Conservation (phyloP, 805 yeast species). For the Wickerhamomyces tratensis region DNA sequence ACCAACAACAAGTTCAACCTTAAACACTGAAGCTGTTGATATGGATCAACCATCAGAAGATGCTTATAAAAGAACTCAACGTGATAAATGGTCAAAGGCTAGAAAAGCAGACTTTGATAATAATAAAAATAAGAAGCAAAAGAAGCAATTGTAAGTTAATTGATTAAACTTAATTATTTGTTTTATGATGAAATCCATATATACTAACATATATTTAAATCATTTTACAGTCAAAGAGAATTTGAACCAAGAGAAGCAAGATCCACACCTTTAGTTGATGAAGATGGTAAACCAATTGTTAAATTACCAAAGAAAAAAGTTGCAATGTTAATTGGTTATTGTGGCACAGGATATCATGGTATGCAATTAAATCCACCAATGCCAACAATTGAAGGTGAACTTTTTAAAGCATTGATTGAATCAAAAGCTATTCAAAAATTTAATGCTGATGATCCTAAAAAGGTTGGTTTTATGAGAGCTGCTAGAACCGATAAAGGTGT, state of each 20-base stretch:
- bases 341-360: slow-evolving; percentile 95
- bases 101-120: slow-evolving; percentile 16
- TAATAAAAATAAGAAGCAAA: slow-evolving; percentile 11
- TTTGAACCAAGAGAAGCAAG: slow-evolving; percentile 10
- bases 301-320: slow-evolving; percentile 83
- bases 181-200: neutral
- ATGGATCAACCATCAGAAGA: slow-evolving; percentile 29
- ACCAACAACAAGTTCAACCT: neutral
- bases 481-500: slow-evolving; percentile 94
- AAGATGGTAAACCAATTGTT: slow-evolving; percentile 49
- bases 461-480: slow-evolving; percentile 79
- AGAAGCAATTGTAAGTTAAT: slow-evolving; percentile 17
- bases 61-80: slow-evolving; percentile 31
- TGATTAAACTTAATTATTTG: too few relatives aligned
- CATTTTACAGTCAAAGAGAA: slow-evolving; percentile 5
- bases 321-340: slow-evolving; percentile 85
- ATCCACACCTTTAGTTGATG: slow-evolving; percentile 33
- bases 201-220: slow-evolving; percentile 4
- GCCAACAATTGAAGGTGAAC: slow-evolving; percentile 83
- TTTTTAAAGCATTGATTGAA: slow-evolving; percentile 71
- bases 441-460: slow-evolving; percentile 81
- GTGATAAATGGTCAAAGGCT: slow-evolving; percentile 22
- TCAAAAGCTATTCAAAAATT: slow-evolving; percentile 87
- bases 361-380: slow-evolving; percentile 89
- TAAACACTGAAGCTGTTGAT: slow-evolving; percentile 16